Conservation (phyloP, 2,329 filamentous ascomycete species). For the Reticulascus tulasneorum region DNA sequence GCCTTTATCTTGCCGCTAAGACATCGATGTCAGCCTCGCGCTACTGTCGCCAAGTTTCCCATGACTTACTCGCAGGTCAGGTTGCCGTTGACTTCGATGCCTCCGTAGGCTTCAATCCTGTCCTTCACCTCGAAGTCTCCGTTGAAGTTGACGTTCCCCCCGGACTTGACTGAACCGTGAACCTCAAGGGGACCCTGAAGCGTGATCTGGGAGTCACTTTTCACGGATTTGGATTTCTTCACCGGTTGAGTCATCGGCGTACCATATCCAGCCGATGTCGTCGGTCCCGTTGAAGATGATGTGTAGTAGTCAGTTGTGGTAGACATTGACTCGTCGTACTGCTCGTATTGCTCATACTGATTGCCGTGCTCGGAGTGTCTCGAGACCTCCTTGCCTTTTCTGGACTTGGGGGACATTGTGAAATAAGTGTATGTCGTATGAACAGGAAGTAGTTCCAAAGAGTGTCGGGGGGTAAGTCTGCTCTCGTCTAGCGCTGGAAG, state of each 20-base stretch:
- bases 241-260: neutral
- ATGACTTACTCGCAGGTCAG: slow-evolving; percentile 37
- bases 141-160: slow-evolving; percentile 37
- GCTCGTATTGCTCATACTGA: too few species aligned
- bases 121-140: slow-evolving; percentile 41
- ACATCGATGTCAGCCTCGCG: neutral
- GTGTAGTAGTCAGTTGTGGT: slow-evolving; percentile 18
- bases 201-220: slow-evolving; percentile 35
- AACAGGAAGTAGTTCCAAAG: too few species aligned
- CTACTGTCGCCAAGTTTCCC: neutral
- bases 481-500: too few species aligned
- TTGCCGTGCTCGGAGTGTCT: slow-evolving; percentile 9
- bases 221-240: slow-evolving; percentile 33
- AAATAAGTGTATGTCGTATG: too few species aligned
- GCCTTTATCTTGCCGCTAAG: slow-evolving; percentile 40
- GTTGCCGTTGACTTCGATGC: slow-evolving; percentile 36
- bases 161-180: slow-evolving; percentile 41
- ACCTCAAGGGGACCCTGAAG: slow-evolving; percentile 44
- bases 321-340: neutral
- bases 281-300: slow-evolving; percentile 16
- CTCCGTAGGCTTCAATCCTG: slow-evolving; percentile 42
- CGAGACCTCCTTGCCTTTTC: slow-evolving; percentile 7
- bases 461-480: too few species aligned
- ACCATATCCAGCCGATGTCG: neutral
- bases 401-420: slow-evolving; percentile 6